These are phyloP conservation scores for Hanseniaspora vineae DNA, from an alignment of 805 yeast genomes.

Conservation along the genomic window DNA sequence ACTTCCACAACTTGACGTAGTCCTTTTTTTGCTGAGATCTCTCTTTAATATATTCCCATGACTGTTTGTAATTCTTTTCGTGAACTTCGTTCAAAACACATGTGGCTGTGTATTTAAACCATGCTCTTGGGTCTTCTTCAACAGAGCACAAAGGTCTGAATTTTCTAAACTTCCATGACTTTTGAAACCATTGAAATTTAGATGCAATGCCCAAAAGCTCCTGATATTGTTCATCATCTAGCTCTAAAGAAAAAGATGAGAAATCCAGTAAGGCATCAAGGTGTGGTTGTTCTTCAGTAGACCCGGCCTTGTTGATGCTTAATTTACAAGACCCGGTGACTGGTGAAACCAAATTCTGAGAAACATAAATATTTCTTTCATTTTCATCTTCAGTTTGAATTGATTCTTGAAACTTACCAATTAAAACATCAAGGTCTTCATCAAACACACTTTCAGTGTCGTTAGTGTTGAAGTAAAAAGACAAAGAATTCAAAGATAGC, in stretches of 20 bases:
- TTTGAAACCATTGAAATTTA: conserved; percentile 62
- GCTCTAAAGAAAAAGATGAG: conserved; percentile 77
- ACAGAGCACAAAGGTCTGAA: conserved; percentile 45
- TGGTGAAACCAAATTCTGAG: conserved; percentile 62
- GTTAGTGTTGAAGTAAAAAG: conserved; percentile 77
- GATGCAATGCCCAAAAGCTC: conserved; percentile 74
- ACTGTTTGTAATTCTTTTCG: conserved; percentile 68
- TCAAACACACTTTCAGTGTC: conserved; percentile 30
- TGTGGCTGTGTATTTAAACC: conserved; percentile 76
- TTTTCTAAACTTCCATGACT: conserved; percentile 62
- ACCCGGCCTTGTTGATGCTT: conserved; percentile 65
- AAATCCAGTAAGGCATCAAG: conserved; percentile 63
- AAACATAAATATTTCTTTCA: conserved; percentile 15
- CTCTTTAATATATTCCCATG: conserved; percentile 69
- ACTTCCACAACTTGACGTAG: conserved; percentile 59
- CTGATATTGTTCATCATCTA: conserved; percentile 76
- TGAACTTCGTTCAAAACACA: conserved; percentile 71
- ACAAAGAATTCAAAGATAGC: conserved; percentile 57
- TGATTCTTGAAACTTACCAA: conserved; percentile 34
- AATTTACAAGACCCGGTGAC: conserved; percentile 81
- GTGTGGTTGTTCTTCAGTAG: conserved; percentile 58
- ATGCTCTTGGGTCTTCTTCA: conserved; percentile 54
- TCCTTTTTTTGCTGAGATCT: conserved; percentile 60
- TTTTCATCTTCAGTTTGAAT: conserved; percentile 25
- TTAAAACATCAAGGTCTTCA: conserved; percentile 35